A percentile compares a stretch with the other conserved stretches of the same genome.
Conservation (phyloP, 208 protist species). For the Chromosphaera perkinsii region DNA sequence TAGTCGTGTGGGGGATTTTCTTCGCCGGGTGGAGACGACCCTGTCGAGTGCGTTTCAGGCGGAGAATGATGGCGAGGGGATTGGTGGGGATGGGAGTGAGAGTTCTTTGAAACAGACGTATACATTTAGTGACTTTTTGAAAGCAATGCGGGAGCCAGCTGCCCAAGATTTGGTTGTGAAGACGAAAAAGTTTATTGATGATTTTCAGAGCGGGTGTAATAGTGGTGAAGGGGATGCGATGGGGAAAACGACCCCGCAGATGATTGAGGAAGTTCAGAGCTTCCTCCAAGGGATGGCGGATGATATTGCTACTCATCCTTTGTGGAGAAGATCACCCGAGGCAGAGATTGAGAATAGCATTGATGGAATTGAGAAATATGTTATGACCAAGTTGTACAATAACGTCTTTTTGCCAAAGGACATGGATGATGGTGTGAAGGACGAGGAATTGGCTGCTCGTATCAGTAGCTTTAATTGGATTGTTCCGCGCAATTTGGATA, state of each 20-base stretch:
- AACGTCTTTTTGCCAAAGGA: neutral
- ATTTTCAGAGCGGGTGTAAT: neutral
- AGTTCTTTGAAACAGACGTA: too few relatives aligned
- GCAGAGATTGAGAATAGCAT: neutral
- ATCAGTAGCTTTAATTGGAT: neutral
- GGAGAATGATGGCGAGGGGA: neutral
- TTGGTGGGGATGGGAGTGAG: too few relatives aligned
- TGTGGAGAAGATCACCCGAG: neutral
- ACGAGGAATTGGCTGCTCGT: neutral
- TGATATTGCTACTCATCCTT: neutral
- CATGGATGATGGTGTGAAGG: neutral
- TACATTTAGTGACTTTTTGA: neutral
- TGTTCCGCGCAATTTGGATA: neutral
- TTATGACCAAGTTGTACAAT: neutral
- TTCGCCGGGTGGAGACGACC: neutral
- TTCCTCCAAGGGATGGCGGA: neutral
- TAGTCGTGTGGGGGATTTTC: neutral
- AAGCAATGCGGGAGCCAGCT: neutral
- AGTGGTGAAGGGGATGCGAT: too few relatives aligned
- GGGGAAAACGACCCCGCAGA: neutral
- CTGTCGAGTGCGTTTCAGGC: neutral
- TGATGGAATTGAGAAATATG: neutral
- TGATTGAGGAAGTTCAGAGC: neutral
- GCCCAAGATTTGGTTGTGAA: neutral
- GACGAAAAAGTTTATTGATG: neutral